A percentile compares a stretch with the other conserved stretches of the same genome.
Conservation (phyloP, 2,329 filamentous ascomycete genomes). For the Penicillium verrucosum region DNA sequence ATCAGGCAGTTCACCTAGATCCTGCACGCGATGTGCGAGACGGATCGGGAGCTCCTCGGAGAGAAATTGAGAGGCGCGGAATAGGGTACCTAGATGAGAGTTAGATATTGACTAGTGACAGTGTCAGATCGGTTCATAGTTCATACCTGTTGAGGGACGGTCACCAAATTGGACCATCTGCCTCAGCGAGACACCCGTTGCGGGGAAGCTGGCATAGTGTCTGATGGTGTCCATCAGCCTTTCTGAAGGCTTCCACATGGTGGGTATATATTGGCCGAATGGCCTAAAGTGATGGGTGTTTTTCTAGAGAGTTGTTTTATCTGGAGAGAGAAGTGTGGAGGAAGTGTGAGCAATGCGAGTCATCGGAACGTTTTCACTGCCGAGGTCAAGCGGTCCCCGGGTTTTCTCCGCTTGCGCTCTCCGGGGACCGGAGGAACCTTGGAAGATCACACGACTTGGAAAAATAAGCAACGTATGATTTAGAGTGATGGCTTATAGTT, state of each 20-base stretch:
- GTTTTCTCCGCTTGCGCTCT: constrained; percentile 19
- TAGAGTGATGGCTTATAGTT: neutral
- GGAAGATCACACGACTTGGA: constrained; percentile 7
- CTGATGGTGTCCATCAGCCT: constrained; percentile 94
- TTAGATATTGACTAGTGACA: neutral
- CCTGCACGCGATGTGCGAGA: constrained; percentile 91
- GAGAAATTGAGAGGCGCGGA: constrained; percentile 95
- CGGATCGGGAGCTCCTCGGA: constrained; percentile 97
- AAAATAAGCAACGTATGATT: neutral
- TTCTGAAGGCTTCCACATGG: constrained; percentile 90
- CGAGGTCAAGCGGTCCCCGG: constrained; percentile 25
- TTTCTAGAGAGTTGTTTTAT: neutral
- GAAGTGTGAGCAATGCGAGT: constrained; percentile 6
- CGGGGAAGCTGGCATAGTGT: constrained; percentile 95
- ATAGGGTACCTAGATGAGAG: constrained; percentile 70
- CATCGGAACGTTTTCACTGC: constrained; percentile 22
- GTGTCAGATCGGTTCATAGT: constrained; percentile 29
- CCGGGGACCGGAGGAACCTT: constrained; percentile 19
- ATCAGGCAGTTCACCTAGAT: constrained; percentile 87
- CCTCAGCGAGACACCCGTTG: constrained; percentile 89
- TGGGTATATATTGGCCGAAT: constrained; percentile 29
- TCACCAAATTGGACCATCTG: constrained; percentile 99
- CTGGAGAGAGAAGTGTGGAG: neutral
- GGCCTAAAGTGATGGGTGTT: constrained; percentile 16
- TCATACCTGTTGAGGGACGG: constrained; percentile 79